phyloP scores from a whole-genome alignment of 2,329 filamentous ascomycete genomes.

The Boeremia exigua region DNA sequence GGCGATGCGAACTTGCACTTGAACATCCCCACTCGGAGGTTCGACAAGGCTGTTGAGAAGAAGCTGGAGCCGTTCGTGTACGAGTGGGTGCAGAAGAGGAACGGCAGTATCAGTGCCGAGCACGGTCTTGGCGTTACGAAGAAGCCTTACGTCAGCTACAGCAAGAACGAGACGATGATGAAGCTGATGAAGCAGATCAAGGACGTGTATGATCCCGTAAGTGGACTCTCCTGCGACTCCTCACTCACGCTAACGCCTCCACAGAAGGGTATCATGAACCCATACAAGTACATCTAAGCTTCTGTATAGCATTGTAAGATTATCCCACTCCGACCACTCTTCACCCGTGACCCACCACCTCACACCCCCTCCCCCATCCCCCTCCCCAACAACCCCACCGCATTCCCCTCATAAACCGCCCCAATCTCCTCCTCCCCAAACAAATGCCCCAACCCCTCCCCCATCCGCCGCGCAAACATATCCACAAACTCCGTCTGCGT shows the following conservation, averaged over 20 bases:
- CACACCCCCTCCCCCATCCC: background rate
- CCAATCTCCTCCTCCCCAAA: conserved; percentile 45
- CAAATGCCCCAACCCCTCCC: conserved; percentile 48
- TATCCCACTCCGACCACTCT: background rate
- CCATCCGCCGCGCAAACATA: conserved; percentile 50
- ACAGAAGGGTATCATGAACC: conserved; percentile 98
- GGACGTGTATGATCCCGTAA: conserved; percentile 89
- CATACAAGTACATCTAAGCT: conserved; percentile 85
- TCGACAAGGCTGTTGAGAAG: conserved; percentile 86
- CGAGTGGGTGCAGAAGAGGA: conserved; percentile 89
- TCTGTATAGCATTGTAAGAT: conserved; percentile 4
- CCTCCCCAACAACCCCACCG: conserved; percentile 38
- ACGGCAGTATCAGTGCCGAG: conserved; percentile 95
- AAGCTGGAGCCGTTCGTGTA: conserved; percentile 94
- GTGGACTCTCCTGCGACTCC: conserved; percentile 41
- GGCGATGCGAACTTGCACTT: conserved; percentile 95
- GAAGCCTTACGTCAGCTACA: conserved; percentile 95
- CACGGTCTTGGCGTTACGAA: conserved; percentile 94
- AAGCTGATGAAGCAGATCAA: conserved; percentile 95
- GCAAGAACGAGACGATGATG: conserved; percentile 84
- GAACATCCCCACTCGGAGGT: conserved; percentile 82
- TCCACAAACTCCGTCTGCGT: conserved; percentile 50
- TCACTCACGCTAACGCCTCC: conserved; percentile 18
- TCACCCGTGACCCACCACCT: background rate
- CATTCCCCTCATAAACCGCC: conserved; percentile 50